Evolutionary conservation across 352 stramenopile genomes (phyloP).

Genomic region (Pythium oligandrum): DNA sequence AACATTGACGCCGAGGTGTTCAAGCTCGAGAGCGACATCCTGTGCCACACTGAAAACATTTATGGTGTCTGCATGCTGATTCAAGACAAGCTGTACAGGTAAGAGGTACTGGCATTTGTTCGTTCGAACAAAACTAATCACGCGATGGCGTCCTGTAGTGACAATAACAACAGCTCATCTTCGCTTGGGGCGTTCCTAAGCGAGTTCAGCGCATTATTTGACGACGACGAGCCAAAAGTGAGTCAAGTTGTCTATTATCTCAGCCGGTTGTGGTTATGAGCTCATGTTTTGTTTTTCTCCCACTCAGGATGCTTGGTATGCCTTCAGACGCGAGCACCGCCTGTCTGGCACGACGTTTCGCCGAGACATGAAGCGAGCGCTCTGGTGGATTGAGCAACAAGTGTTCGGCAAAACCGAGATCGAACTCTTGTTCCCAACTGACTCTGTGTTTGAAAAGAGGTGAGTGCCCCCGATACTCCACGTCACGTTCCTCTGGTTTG

Average conservation of each 20-base stretch:
- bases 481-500: too few relatives aligned
- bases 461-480: background rate
- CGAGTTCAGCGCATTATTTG: conserved; percentile 45
- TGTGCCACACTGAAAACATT: conserved; percentile 53
- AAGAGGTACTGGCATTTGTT: conserved; percentile 6
- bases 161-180: conserved; percentile 17
- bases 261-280: background rate
- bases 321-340: conserved; percentile 33
- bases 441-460: background rate
- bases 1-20: conserved; percentile 55
- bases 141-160: background rate
- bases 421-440: conserved; percentile 32
- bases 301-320: conserved; percentile 46
- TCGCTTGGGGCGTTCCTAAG: conserved; percentile 40
- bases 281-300: background rate
- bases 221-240: conserved; percentile 61
- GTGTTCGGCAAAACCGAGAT: conserved; percentile 50
- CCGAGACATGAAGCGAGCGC: conserved; percentile 62
- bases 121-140: too few relatives aligned
- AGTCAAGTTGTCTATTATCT: background rate
- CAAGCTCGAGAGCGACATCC: conserved; percentile 60
- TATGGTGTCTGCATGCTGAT: conserved; percentile 47
- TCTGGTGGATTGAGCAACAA: conserved; percentile 43
- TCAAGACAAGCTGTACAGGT: conserved; percentile 40
- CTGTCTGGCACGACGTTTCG: conserved; percentile 44